Evolutionary conservation across 495 filamentous ascomycete species (phyloP).

Genomic region (Penicillium silybi): DNA sequence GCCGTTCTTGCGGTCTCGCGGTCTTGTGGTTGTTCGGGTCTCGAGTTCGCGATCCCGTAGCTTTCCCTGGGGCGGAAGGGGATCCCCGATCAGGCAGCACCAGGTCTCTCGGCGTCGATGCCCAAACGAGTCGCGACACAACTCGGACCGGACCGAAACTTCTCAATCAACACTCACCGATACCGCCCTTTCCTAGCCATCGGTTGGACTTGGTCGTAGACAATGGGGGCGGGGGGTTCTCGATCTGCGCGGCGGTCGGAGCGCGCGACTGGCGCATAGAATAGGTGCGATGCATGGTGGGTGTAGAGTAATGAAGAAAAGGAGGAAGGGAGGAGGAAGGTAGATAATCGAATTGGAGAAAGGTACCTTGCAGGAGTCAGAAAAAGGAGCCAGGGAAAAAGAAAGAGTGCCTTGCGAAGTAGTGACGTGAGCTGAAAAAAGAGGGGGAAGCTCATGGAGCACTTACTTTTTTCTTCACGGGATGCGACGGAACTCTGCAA

Average conservation of each 20-base stretch:
- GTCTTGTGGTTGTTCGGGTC: too few relatives aligned
- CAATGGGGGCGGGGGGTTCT: conserved; percentile 89
- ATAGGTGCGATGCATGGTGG: conserved; percentile 91
- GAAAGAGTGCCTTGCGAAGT: conserved; percentile 31
- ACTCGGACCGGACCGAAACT: not conserved
- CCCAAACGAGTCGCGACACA: not conserved
- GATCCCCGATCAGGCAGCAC: conserved; percentile 18
- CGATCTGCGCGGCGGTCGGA: conserved; percentile 82
- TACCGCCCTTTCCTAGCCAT: conserved; percentile 77
- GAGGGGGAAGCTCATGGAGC: conserved; percentile 12
- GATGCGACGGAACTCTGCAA: conserved; percentile 39
- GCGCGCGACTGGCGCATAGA: conserved; percentile 96
- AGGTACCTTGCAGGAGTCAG: conserved; percentile 19
- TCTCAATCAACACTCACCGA: conserved; percentile 59
- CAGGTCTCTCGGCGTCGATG: not conserved
- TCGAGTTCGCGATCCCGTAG: not conserved
- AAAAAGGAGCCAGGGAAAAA: conserved; percentile 12
- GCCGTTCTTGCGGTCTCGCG: not conserved
- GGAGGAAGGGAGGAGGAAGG: not conserved
- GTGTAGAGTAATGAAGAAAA: not conserved
- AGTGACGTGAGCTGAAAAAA: conserved; percentile 39
- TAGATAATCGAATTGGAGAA: not conserved
- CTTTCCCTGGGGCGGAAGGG: not conserved
- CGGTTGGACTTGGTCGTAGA: conserved; percentile 87
- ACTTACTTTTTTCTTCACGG: conserved; percentile 4